Evolutionary conservation across 495 filamentous ascomycete genomes (phyloP).

Genomic region (Xylaria castorea): DNA sequence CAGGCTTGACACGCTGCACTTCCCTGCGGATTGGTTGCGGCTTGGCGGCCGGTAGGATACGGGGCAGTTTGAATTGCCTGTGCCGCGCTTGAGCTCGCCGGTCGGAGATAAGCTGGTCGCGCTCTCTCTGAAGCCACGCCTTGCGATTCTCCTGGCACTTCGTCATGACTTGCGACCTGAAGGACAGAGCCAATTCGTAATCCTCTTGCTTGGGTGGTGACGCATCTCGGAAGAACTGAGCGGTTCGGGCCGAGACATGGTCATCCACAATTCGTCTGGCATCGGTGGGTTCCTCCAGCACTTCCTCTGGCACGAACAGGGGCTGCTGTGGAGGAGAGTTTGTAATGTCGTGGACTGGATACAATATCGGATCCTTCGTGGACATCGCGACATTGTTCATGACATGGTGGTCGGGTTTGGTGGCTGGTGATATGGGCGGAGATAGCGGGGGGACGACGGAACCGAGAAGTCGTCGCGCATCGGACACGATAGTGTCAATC

Average conservation of each 20-base stretch:
- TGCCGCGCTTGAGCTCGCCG: constrained; percentile 43
- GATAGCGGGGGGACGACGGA: constrained; percentile 63
- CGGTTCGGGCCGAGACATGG: constrained; percentile 70
- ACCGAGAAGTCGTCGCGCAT: constrained; percentile 48
- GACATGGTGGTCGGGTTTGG: constrained; percentile 45
- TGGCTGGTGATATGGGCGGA: constrained; percentile 74
- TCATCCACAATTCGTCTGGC: constrained; percentile 65
- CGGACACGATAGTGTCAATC: neutral
- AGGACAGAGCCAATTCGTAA: constrained; percentile 70
- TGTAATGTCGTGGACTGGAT: constrained; percentile 58
- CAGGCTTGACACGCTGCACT: constrained; percentile 43
- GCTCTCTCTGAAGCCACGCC: constrained; percentile 69
- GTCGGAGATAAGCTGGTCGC: constrained; percentile 62
- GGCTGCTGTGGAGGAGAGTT: constrained; percentile 58
- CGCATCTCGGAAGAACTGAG: constrained; percentile 58
- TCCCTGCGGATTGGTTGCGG: constrained; percentile 38
- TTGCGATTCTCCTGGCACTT: constrained; percentile 64
- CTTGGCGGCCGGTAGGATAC: constrained; percentile 54
- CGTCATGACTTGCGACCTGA: constrained; percentile 68
- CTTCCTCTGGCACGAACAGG: constrained; percentile 45
- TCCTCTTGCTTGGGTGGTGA: constrained; percentile 71
- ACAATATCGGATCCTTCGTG: constrained; percentile 53
- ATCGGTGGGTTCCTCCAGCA: constrained; percentile 47
- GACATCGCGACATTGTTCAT: constrained; percentile 29
- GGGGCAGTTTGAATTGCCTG: constrained; percentile 41